Conservation (phyloP, 2,329 filamentous ascomycete species). For the Ceratocystis albifundus region DNA sequence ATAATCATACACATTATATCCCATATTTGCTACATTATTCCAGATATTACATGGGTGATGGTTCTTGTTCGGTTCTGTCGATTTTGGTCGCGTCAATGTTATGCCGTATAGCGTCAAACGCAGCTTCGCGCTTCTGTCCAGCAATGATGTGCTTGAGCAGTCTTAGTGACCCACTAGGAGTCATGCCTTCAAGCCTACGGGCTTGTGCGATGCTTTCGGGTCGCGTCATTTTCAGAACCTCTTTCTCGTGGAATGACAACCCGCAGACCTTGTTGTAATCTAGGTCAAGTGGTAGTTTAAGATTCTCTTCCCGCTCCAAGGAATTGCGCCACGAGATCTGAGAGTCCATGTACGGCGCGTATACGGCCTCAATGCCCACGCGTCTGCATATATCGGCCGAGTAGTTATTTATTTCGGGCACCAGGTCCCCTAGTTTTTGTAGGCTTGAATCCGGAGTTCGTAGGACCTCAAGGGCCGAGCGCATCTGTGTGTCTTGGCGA, state of each 20-base stretch:
- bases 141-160: constrained; percentile 49
- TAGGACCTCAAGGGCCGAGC: constrained; percentile 69
- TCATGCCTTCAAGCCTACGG: constrained; percentile 69
- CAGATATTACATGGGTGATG: neutral
- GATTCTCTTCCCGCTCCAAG: constrained; percentile 64
- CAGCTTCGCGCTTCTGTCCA: constrained; percentile 18
- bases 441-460: constrained; percentile 51
- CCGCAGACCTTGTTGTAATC: constrained; percentile 65
- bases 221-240: constrained; percentile 53
- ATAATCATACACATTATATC: constrained; percentile 6
- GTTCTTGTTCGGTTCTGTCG: neutral
- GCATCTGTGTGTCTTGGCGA: constrained; percentile 52
- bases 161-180: constrained; percentile 47
- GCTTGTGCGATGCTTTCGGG: constrained; percentile 87
- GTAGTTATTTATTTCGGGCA: constrained; percentile 48
- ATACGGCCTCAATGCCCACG: constrained; percentile 69
- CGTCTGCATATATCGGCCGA: constrained; percentile 50
- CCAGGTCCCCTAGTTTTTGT: constrained; percentile 43
- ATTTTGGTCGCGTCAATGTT: neutral
- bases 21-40: neutral
- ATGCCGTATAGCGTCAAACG: constrained; percentile 17
- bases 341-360: constrained; percentile 72
- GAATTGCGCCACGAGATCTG: constrained; percentile 55
- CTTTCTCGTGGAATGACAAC: constrained; percentile 67
- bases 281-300: constrained; percentile 60